phyloP scores from a whole-genome alignment of 2,329 filamentous ascomycete species.

The Graphilbum fragrans region DNA sequence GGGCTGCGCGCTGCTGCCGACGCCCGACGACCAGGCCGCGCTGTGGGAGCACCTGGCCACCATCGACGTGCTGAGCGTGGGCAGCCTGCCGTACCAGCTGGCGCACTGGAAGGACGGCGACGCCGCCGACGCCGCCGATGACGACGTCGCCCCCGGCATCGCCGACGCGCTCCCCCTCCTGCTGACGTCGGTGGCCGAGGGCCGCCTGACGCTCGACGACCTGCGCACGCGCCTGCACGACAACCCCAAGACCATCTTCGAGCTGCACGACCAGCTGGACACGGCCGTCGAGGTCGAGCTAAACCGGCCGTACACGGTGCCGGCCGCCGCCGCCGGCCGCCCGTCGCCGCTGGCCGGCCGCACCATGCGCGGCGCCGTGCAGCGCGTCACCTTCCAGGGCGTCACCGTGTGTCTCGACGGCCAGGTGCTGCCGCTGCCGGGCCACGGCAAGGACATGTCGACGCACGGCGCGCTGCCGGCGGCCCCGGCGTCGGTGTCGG shows the following conservation, averaged over 20 bases:
- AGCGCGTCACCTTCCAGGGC: conserved; percentile 64
- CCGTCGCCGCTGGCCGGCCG: conserved; percentile 67
- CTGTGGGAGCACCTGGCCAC: conserved; percentile 62
- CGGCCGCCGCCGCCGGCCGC: conserved; percentile 18
- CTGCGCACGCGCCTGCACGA: conserved; percentile 60
- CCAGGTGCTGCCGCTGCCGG: conserved; percentile 40
- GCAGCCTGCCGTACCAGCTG: conserved; percentile 67
- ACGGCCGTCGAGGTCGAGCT: conserved; percentile 65
- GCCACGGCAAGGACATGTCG: conserved; percentile 65
- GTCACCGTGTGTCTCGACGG: conserved; percentile 67
- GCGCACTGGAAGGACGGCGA: conserved; percentile 30
- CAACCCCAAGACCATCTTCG: conserved; percentile 71
- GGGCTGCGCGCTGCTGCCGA: conserved; percentile 53
- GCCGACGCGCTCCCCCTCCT: conserved; percentile 62
- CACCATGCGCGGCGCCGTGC: conserved; percentile 55
- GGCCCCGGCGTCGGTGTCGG: conserved; percentile 30
- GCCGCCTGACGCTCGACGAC: conserved; percentile 61
- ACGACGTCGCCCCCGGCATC: conserved; percentile 52
- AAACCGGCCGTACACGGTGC: conserved; percentile 54
- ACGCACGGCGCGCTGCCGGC: conserved; percentile 42
- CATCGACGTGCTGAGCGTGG: conserved; percentile 71
- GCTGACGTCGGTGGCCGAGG: conserved; percentile 63
- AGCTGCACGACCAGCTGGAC: conserved; percentile 67
- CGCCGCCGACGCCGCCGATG: conserved; percentile 22
- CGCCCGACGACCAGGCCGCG: conserved; percentile 54